phyloP scores from a whole-genome alignment of 192 early-diverging fungal genomes.

The Coemansia sp. region DNA sequence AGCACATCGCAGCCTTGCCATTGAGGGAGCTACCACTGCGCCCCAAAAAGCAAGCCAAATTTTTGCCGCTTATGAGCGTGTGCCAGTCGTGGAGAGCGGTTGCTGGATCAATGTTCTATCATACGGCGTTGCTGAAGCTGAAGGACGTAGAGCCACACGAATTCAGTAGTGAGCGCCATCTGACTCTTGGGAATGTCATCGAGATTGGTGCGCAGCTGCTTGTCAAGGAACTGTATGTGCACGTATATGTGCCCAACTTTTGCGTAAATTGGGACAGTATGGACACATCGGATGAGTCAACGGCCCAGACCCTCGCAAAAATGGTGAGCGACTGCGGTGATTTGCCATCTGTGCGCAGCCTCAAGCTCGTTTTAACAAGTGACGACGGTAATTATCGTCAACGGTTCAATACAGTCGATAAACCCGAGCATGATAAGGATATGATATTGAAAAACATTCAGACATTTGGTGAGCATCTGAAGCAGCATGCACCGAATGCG shows the following conservation, averaged over 20 bases:
- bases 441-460: background rate
- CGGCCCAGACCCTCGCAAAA: background rate
- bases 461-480: background rate
- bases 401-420: background rate
- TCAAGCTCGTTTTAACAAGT: background rate
- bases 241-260: constrained; percentile 6
- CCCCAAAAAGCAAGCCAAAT: background rate
- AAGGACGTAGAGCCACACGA: background rate
- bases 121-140: background rate
- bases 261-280: background rate
- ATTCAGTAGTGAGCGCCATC: background rate
- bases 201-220: constrained; percentile 9
- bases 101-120: constrained; percentile 23
- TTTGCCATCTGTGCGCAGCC: constrained; percentile 4
- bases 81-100: constrained; percentile 19
- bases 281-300: background rate
- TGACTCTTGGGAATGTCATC: background rate
- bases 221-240: constrained; percentile 15
- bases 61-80: constrained; percentile 11
- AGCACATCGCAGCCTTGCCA: background rate
- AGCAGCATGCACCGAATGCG: constrained; percentile 5
- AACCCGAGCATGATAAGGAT: background rate
- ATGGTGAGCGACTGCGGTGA: constrained; percentile 2
- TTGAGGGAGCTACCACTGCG: background rate
- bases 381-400: background rate